phyloP scores from a whole-genome alignment of 2,329 filamentous ascomycete species.

The Pseudogymnoascus sp. region DNA sequence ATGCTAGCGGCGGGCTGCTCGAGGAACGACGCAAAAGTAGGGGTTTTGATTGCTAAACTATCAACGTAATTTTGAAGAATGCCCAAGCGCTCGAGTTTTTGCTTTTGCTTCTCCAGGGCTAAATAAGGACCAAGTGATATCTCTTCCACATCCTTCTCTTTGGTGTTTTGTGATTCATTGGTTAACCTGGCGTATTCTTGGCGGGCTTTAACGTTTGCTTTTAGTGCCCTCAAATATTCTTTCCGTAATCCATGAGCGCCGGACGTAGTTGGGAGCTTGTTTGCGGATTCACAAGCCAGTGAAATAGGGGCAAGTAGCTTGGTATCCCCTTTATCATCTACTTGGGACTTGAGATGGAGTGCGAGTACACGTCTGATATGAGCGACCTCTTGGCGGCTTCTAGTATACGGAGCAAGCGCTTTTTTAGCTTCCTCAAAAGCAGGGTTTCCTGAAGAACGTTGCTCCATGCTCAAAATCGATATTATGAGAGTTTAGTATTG shows the following conservation, averaged over 20 bases:
- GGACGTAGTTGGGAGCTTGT: constrained; percentile 31
- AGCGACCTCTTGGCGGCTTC: constrained; percentile 47
- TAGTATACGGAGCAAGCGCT: constrained; percentile 44
- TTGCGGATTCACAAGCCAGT: constrained; percentile 35
- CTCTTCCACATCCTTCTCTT: constrained; percentile 9
- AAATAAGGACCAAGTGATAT: constrained; percentile 42
- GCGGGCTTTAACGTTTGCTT: constrained; percentile 43
- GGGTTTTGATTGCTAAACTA: constrained; percentile 42
- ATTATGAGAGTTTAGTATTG: constrained; percentile 11
- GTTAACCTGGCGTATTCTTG: constrained; percentile 34
- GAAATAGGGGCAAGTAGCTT: constrained; percentile 31
- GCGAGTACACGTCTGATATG: constrained; percentile 48
- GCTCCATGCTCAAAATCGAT: constrained; percentile 18
- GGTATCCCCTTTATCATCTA: constrained; percentile 36
- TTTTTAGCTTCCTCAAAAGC: constrained; percentile 33
- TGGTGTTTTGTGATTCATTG: constrained; percentile 17
- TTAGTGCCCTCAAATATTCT: constrained; percentile 47
- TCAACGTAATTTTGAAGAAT: constrained; percentile 45
- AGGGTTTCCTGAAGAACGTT: constrained; percentile 25
- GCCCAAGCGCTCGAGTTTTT: constrained; percentile 42
- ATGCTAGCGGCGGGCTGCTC: constrained; percentile 29
- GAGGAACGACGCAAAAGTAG: constrained; percentile 42
- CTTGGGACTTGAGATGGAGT: constrained; percentile 42
- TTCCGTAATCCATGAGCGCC: constrained; percentile 39
- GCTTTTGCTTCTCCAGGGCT: constrained; percentile 41